A percentile compares a stretch with the other conserved stretches of the same genome.
Conservation (phyloP, 306 rosid genomes). For the Gastrolobium villosum region DNA sequence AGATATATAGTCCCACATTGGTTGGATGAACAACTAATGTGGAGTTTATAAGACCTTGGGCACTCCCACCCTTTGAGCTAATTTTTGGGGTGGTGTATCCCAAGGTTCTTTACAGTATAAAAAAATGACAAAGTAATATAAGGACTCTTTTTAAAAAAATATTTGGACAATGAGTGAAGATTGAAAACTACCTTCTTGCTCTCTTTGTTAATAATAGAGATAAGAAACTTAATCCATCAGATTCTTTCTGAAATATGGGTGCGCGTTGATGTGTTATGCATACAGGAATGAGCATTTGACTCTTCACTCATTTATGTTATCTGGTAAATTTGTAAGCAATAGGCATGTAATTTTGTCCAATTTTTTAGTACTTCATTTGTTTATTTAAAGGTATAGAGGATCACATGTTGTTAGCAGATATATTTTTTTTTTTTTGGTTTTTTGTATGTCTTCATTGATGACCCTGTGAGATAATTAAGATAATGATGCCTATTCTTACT, state of each 20-base stretch:
- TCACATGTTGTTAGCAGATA: background rate
- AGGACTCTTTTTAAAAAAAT: background rate
- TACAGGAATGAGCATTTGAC: slow-evolving; percentile 1
- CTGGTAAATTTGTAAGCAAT: no score
- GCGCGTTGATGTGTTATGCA: background rate
- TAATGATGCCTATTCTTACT: background rate
- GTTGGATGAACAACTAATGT: no score
- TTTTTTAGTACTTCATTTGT: background rate
- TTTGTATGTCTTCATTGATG: background rate
- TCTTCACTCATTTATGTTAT: background rate
- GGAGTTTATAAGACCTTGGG: no score
- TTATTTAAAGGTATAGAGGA: background rate
- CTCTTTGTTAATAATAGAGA: background rate
- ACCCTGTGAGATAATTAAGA: background rate
- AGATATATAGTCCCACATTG: no score
- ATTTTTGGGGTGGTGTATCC: no score
- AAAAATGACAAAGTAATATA: background rate
- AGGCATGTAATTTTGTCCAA: background rate
- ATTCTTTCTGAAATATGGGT: background rate
- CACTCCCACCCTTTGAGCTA: no score
- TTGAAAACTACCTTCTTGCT: background rate
- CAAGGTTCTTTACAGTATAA: background rate
- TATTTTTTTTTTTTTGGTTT: background rate
- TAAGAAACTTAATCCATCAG: background rate
- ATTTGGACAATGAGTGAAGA: background rate